Evolutionary conservation across 169 alveolate species (phyloP).

Genomic region (Eimeria brunetti): DNA sequence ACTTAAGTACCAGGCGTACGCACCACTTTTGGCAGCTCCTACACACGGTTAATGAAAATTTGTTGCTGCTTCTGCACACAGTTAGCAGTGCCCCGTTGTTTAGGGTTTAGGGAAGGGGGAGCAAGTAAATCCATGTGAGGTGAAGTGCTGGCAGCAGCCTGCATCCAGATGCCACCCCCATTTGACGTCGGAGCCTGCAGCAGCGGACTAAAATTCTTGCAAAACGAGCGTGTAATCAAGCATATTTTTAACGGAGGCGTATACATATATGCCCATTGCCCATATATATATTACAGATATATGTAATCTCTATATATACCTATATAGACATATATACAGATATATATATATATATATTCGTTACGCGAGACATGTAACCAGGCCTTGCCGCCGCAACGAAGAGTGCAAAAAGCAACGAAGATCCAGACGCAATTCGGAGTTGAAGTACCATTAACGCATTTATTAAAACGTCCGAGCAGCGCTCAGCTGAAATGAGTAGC

Average conservation of each 20-base stretch:
- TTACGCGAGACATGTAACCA: neutral
- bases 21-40: too few species aligned
- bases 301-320: too few species aligned
- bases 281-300: too few species aligned
- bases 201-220: neutral
- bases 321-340: too few species aligned
- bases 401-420: neutral
- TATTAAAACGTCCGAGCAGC: constrained; percentile 14
- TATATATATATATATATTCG: neutral
- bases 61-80: neutral
- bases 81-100: neutral
- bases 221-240: neutral
- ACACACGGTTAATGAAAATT: too few species aligned
- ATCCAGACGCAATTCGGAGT: neutral
- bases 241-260: too few species aligned
- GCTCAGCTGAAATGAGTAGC: neutral
- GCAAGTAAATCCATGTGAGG: neutral
- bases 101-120: too few species aligned
- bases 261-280: too few species aligned
- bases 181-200: neutral
- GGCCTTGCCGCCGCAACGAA: neutral
- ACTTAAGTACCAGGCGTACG: neutral
- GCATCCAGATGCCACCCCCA: neutral
- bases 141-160: neutral
- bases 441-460: neutral